Evolutionary conservation across 139 green algal species (phyloP), one percentile per base, ranked within the genome.

Genomic region (Chlorella sp.): DNA sequence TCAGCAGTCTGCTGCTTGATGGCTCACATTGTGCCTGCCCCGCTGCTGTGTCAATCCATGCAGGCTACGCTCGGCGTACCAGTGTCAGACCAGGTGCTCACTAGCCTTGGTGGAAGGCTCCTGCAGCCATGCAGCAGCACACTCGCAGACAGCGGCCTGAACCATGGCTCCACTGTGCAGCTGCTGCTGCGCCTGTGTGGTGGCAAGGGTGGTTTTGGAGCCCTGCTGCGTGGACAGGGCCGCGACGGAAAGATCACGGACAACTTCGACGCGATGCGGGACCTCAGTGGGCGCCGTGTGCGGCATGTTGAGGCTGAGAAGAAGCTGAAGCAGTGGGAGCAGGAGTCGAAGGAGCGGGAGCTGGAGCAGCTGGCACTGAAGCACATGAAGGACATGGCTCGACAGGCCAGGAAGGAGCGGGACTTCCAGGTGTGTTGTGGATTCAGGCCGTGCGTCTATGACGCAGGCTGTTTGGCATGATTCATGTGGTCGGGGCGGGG

Each of bases 201-300:
- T 67, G 89, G 89, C 49, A 94, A 98, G 82, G 94, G 94, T 17
- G 94, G 94, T 36, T 98, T 98, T 80, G 94, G 94, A 0, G 90
- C 94, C 0, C 77, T 96, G 77, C 86, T 98, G 70, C 86, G 94
- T n/a, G 91, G 86, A 20, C 88, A 92, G n/a, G 93, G 90, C 27
- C 83, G 90, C 22, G 85, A 91, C 61, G 89, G 87, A 1, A 91
- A 93, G 67, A 77, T 93, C 24, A 95, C 89, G 5, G 90, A 87
- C 72, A 98, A 98, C 80, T 93, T 93, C 67, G 91, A 98, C 74
- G 93, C 93, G 3, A 95, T 88, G 74, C 80, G 94, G 2, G 94
- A 98, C 81, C 83, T 98, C 24, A 87, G 78, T 20, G 94, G 94
- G 20, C 80, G 92, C 20, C 82, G 94, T 3, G 62, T 97, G 24